Evolutionary conservation across 164 flowering plant genomes (phyloP).

Genomic region (Vitis labrusca): DNA sequence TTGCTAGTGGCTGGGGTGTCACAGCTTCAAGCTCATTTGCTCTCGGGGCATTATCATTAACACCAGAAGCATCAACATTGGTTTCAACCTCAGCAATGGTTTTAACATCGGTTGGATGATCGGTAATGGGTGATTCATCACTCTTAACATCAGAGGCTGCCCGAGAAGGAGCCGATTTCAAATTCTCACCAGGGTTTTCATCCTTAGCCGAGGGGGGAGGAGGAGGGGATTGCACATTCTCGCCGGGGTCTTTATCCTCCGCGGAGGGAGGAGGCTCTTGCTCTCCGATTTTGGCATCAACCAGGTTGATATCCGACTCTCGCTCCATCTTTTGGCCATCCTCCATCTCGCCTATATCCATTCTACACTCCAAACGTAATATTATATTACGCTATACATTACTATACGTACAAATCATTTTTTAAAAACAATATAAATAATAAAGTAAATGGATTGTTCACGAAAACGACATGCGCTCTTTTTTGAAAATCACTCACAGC

Average conservation of each 20-base stretch:
- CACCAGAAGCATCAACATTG: slow-evolving; percentile 3
- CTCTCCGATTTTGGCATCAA: slow-evolving; percentile 13
- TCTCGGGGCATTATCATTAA: slow-evolving; percentile 1
- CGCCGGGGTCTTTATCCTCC: slow-evolving; percentile 11
- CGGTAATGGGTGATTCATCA: slow-evolving; percentile 10
- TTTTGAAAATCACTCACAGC: not conserved
- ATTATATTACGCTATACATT: not conserved
- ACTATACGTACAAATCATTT: no score
- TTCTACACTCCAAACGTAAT: not conserved
- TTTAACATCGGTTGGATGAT: slow-evolving; percentile 9
- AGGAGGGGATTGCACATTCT: slow-evolving; percentile 4
- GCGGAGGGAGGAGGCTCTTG: slow-evolving; percentile 2
- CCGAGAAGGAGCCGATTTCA: not conserved
- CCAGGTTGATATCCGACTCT: slow-evolving; percentile 5
- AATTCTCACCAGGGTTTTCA: slow-evolving; percentile 10
- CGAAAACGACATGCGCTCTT: slow-evolving; percentile 4
- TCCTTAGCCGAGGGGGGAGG: not conserved
- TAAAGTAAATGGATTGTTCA: not conserved
- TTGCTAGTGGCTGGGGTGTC: slow-evolving; percentile 7
- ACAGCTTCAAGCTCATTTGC: slow-evolving; percentile 19
- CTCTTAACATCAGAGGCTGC: slow-evolving; percentile 11
- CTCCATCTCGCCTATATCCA: slow-evolving; percentile 18
- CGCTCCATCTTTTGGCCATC: slow-evolving; percentile 22
- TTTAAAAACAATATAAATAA: not conserved
- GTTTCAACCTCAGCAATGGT: slow-evolving; percentile 8